Evolutionary conservation across 441 rosid species (phyloP).

Genomic region (Populus hybrid): DNA sequence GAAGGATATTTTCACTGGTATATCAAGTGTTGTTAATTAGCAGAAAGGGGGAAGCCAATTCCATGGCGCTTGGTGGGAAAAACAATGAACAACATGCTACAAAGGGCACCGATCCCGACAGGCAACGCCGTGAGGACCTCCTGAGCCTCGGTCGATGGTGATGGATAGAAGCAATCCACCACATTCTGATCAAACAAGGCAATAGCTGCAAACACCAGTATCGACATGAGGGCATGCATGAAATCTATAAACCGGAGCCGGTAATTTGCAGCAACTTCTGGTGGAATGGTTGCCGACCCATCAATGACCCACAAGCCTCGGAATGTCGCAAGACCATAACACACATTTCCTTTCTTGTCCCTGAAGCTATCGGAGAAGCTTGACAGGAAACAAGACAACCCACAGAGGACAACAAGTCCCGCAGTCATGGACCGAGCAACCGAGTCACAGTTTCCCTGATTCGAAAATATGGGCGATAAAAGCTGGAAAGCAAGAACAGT

Average conservation of each 20-base stretch:
- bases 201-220: constrained; percentile 61
- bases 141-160: constrained; percentile 49
- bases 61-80: constrained; percentile 90
- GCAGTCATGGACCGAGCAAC: constrained; percentile 60
- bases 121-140: constrained; percentile 75
- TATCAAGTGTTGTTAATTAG: constrained; percentile 25
- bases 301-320: constrained; percentile 73
- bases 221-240: constrained; percentile 60
- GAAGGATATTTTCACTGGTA: not conserved
- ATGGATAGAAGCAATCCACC: constrained; percentile 64
- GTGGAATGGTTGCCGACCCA: constrained; percentile 51
- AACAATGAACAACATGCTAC: constrained; percentile 68
- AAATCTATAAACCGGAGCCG: constrained; percentile 58
- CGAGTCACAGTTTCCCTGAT: constrained; percentile 56
- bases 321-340: constrained; percentile 61
- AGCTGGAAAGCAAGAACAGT: constrained; percentile 82
- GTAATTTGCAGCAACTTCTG: constrained; percentile 47
- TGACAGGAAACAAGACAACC: constrained; percentile 60
- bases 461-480: constrained; percentile 65
- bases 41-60: constrained; percentile 68
- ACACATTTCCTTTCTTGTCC: constrained; percentile 59
- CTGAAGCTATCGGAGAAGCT: constrained; percentile 73
- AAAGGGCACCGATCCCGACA: constrained; percentile 57
- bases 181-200: constrained; percentile 70
- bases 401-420: constrained; percentile 51